Conservation (phyloP, 139 green algal species). For the Desmodesmus armatus region DNA sequence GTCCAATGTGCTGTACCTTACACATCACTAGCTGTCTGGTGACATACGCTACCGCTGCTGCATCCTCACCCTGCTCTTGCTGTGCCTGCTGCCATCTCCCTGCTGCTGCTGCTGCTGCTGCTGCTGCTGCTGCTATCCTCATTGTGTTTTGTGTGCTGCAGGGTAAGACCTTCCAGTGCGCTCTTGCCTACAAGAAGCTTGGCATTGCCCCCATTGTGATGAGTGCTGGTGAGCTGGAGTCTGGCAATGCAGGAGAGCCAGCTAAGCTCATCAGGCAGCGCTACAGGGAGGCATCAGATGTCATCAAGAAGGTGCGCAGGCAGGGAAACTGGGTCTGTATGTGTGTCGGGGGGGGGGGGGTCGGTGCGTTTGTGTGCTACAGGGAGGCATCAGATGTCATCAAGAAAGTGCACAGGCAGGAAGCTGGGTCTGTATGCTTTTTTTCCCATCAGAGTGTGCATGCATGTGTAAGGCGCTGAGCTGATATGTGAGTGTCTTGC, state of each 20-base stretch:
- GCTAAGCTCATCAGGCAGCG: conserved; percentile 98
- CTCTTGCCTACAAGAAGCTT: conserved; percentile 98
- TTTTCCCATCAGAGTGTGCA: too few species aligned
- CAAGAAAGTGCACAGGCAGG: conserved; percentile 99
- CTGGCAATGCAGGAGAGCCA: conserved; percentile 97
- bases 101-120: not conserved
- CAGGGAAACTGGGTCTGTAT: not conserved
- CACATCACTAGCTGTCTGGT: too few species aligned
- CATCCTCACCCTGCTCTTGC: too few species aligned
- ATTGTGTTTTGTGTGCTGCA: not conserved
- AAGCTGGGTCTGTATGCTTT: conserved; percentile 97
- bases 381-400: conserved; percentile 96
- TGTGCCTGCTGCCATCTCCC: too few species aligned
- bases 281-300: conserved; percentile 94
- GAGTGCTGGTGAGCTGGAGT: conserved; percentile 99
- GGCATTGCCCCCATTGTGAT: conserved; percentile 98
- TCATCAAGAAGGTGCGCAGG: conserved; percentile 98
- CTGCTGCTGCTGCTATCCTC: too few species aligned
- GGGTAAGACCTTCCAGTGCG: conserved; percentile 97
- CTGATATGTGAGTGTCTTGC: not conserved
- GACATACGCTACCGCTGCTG: too few species aligned
- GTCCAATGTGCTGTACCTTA: too few species aligned
- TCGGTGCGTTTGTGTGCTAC: not conserved
- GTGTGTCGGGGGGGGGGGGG: too few species aligned
- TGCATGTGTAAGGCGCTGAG: conserved; percentile 99